Base-by-base conservation (phyloP, 169 alveolate species). In the Cryptosporidium sp. region DNA sequence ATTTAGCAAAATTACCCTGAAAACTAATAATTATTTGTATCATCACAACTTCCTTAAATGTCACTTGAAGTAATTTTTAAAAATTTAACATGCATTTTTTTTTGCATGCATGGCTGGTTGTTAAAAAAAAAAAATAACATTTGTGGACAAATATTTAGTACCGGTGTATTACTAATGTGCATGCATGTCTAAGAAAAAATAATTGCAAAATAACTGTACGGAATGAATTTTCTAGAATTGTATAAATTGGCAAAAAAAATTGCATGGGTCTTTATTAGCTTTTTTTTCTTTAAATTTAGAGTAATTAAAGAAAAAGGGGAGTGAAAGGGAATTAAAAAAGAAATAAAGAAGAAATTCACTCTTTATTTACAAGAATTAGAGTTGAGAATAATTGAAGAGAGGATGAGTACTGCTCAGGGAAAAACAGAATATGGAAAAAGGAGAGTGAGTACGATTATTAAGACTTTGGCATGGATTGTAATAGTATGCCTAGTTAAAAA, bases 401-500 rank as follows among this genome's bases (percentile, higher is more conserved):
- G 73, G 29, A 67, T 37, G 55, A 67, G 73, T 37, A 31, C 35
- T 14, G 23, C 35, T 37, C 33, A 26, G 29, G 23, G 45, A 33
- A 61, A 29, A 29, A 18, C 41, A n/a, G 41, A 61, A 61, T 21
- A 33, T 26, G 41, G 41, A 61, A 37, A 21, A 55, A 52, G 18
- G 69, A 55, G 85, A 71, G 48, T 50, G 69, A 65, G 69, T 26
- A 71, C 69, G 3, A 29, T 35, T 29, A 71, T 71, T 29, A 29
- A n/a, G 68, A 50, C 61, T 29, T 71, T 52, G 29, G 48, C 41
- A 55, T 52, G 86, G 71, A 37, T 73, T 58, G 45, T 59, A 73
- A 50, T 70, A 21, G 26, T 48, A 7, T 70, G 50, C 50, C 37
- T 73, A 37, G 37, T 73, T 35, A 21, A 14, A 18, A 29, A 52